Evolutionary conservation across 2,329 filamentous ascomycete species (phyloP).

Genomic region (Aspergillus ochraceus): DNA sequence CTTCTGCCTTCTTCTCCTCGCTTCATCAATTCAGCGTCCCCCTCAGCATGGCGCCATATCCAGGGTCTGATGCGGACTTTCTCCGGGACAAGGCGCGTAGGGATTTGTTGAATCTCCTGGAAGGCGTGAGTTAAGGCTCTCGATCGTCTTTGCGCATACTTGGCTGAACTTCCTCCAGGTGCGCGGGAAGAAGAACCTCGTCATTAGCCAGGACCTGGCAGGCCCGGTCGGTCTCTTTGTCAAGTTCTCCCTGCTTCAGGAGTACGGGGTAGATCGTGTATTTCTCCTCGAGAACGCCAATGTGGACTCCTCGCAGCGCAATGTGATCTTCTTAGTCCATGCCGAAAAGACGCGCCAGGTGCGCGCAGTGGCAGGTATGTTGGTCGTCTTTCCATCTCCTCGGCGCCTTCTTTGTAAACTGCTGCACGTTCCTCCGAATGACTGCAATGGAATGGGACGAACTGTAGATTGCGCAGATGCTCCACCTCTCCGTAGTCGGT

Average conservation of each 20-base stretch:
- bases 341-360: slow-evolving; percentile 86
- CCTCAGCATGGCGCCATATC: slow-evolving; percentile 43
- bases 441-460: slow-evolving; percentile 42
- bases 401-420: slow-evolving; percentile 8
- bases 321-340: slow-evolving; percentile 89
- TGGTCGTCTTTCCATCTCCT: slow-evolving; percentile 9
- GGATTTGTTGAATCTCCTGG: slow-evolving; percentile 85
- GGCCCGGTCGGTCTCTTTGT: slow-evolving; percentile 88
- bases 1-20: background rate
- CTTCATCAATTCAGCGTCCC: background rate
- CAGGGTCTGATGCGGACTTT: slow-evolving; percentile 47
- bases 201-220: slow-evolving; percentile 86
- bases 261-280: slow-evolving; percentile 97
- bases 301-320: slow-evolving; percentile 89
- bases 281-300: slow-evolving; percentile 97
- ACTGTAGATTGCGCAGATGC: slow-evolving; percentile 61
- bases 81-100: slow-evolving; percentile 66
- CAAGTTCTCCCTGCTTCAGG: slow-evolving; percentile 92
- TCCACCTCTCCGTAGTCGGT: slow-evolving; percentile 57
- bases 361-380: slow-evolving; percentile 82
- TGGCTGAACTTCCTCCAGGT: slow-evolving; percentile 60
- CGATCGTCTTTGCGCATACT: slow-evolving; percentile 22
- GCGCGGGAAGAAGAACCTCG: slow-evolving; percentile 96
- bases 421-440: slow-evolving; percentile 2
- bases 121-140: slow-evolving; percentile 75